Base-by-base conservation (phyloP, 768 basidiomycete species). In the Agrocybe pediades region DNA sequence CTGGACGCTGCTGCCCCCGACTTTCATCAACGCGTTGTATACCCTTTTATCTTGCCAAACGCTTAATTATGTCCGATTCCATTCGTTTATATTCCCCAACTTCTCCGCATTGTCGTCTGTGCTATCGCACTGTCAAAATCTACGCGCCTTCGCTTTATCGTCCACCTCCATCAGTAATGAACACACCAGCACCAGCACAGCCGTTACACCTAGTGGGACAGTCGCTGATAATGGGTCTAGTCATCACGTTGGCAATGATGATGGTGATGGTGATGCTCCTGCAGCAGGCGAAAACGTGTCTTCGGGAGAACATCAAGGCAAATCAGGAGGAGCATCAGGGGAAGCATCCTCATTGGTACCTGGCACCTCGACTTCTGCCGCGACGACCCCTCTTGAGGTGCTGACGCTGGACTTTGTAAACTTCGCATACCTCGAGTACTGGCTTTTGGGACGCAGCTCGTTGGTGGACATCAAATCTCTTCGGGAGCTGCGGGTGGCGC, bases 371-470 rank as follows among this genome's bases (percentile, higher is more conserved):
- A 36, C 33, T 36, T 7, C 6, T 30, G 33, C 33, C 47, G 50
- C 44, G 41, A 41, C 49, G 39, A 57, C 49, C 7, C 62, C 60
- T 24, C 65, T 60, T 33, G 70, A 74, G 24, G 74, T 72, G 39
- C 63, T 78, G 33, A 75, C 74, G 2, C 69, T 78, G 51, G 77
- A 78, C 54, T 73, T 67, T 50, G 70, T 76, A 44, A 64, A 62
- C 40, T 75, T 72, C 48, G 62, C 65, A 8, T 68, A 68, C 33
- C 68, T 76, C 39, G 70, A 69, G 33, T 63, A 72, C 44, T 77
- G 74, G 75, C 63, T 75, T 7, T 65, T 74, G 20, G 68, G 68
- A 46, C 62, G 62, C 27, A 58, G 60, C 17, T 66, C 70, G 36
- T 56, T 69, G 40, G 58, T 74, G 40, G 71, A 73, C 59, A 64